A percentile compares a stretch with the other conserved stretches of the same genome.
phyloP scores from a whole-genome alignment of 805 yeast species.

The Kuraishia piskuri region DNA sequence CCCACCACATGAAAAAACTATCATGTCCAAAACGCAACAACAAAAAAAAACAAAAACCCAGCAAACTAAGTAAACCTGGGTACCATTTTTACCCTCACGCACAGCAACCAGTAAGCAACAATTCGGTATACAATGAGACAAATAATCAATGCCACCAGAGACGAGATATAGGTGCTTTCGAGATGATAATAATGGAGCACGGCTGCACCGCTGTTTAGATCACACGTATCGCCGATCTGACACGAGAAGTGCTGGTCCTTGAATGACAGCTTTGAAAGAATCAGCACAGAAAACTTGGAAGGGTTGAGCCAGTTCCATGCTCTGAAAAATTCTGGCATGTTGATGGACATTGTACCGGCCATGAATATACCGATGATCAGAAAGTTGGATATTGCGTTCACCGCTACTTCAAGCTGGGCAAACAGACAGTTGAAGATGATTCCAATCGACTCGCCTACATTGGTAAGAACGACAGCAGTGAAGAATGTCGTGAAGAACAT shows the following conservation, averaged over 20 bases:
- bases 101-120: slow-evolving; percentile 16
- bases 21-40: no score
- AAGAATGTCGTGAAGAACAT: slow-evolving; percentile 55
- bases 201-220: slow-evolving; percentile 37
- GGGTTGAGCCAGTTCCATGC: slow-evolving; percentile 66
- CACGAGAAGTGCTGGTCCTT: slow-evolving; percentile 40
- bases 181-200: slow-evolving; percentile 40
- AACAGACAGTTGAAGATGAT: slow-evolving; percentile 60
- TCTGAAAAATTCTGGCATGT: slow-evolving; percentile 54
- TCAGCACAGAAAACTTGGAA: slow-evolving; percentile 51
- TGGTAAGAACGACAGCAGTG: slow-evolving; percentile 38
- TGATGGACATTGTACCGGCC: slow-evolving; percentile 70
- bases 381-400: slow-evolving; percentile 50
- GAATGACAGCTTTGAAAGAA: slow-evolving; percentile 45
- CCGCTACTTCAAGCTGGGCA: slow-evolving; percentile 60
- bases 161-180: slow-evolving; percentile 20
- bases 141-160: slow-evolving; percentile 24
- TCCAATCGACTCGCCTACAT: slow-evolving; percentile 70
- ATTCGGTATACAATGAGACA: slow-evolving; percentile 26
- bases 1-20: no score
- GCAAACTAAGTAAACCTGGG: background rate
- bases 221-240: slow-evolving; percentile 28
- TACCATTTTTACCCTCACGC: slow-evolving; percentile 4
- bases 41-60: no score
- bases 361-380: slow-evolving; percentile 59